These are phyloP conservation scores for Phaseolus lunatus DNA, from an alignment of 306 rosid species.

Conservation along the genomic window DNA sequence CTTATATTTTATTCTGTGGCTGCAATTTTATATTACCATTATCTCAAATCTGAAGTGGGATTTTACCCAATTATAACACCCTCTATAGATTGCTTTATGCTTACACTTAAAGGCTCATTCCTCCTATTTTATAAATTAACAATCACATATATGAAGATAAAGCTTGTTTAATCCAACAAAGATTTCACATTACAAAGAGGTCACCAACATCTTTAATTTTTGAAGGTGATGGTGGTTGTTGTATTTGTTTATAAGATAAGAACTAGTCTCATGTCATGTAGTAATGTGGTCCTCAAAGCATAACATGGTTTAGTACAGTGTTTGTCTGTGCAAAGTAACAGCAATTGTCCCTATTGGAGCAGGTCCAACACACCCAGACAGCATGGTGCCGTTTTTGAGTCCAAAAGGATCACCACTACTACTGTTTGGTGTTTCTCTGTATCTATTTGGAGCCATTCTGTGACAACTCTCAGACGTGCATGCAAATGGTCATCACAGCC, in stretches of 20 bases:
- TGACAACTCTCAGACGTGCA: not conserved
- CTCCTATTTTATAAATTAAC: not conserved
- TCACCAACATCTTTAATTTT: conserved; percentile 28
- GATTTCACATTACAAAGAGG: conserved; percentile 33
- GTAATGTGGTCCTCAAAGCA: conserved; percentile 17
- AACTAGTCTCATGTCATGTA: not conserved
- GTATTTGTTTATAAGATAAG: no score
- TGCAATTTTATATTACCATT: not conserved
- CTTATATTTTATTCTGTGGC: not conserved
- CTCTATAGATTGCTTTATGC: not conserved
- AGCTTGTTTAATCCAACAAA: conserved; percentile 37
- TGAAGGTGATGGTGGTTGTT: not conserved
- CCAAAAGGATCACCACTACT: not conserved
- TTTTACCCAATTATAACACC: conserved; percentile 21
- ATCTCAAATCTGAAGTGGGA: not conserved
- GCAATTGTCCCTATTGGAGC: not conserved
- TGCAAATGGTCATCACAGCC: not conserved
- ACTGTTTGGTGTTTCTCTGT: not conserved
- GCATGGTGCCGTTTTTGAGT: not conserved
- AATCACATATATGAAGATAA: not conserved
- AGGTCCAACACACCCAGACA: conserved; percentile 8
- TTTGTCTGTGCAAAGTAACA: not conserved
- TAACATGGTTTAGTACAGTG: conserved; percentile 8
- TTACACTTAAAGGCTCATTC: not conserved
- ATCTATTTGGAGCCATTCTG: not conserved